Percentiles rank a stretch among this genome's conserved stretches.
Evolutionary conservation across 1,139 yeast species (phyloP).

Genomic region (Arxiozyma slooffiae): DNA sequence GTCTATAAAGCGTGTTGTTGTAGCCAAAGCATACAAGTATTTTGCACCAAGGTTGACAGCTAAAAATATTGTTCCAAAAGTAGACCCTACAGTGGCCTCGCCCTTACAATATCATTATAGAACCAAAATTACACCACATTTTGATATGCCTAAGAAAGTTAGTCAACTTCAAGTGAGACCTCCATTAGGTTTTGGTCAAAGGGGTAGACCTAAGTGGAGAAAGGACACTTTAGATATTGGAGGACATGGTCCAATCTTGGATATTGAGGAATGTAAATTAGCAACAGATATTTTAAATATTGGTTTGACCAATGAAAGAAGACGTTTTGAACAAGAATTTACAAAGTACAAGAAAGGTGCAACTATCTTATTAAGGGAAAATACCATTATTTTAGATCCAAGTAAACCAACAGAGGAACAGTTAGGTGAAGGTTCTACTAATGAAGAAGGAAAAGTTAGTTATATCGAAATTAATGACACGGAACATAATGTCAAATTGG

Average conservation of each 20-base stretch:
- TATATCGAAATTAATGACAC: constrained; percentile 21
- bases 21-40: constrained; percentile 69
- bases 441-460: constrained; percentile 33
- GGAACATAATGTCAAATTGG: constrained; percentile 24
- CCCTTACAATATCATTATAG: constrained; percentile 72
- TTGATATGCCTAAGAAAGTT: constrained; percentile 55
- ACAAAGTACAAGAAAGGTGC: constrained; percentile 69
- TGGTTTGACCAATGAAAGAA: constrained; percentile 68
- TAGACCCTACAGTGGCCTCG: constrained; percentile 63
- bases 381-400: constrained; percentile 38
- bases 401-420: constrained; percentile 29
- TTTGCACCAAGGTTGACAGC: constrained; percentile 48
- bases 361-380: constrained; percentile 74
- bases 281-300: constrained; percentile 71
- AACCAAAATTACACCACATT: constrained; percentile 93
- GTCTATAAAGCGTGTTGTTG: constrained; percentile 59
- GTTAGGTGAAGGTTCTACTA: constrained; percentile 38
- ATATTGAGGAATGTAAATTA: constrained; percentile 86
- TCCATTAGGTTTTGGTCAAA: constrained; percentile 79
- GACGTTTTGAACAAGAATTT: constrained; percentile 41
- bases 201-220: constrained; percentile 68
- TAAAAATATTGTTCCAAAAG: constrained; percentile 42
- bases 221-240: constrained; percentile 34
- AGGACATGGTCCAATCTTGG: constrained; percentile 50
- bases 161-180: constrained; percentile 39